Percentiles rank a stretch among this genome's conserved stretches.
Evolutionary conservation across 371 early-diverging fungal species (phyloP).

Genomic region (Globomyces sp.): DNA sequence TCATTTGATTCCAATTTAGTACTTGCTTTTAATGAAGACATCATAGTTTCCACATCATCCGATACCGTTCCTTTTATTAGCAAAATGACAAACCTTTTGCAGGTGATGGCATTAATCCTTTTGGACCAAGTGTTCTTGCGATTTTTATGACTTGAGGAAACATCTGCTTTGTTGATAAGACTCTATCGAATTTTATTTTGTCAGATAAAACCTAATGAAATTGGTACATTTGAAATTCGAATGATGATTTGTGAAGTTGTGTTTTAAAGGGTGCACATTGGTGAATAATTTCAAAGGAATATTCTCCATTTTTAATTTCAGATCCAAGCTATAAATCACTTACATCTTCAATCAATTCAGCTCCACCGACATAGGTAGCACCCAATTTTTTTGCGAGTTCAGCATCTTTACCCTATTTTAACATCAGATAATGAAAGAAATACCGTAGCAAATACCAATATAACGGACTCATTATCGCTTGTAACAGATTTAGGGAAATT

Average conservation of each 20-base stretch:
- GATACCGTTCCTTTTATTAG: constrained; percentile 34
- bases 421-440: neutral
- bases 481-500: too few species aligned
- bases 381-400: constrained; percentile 79
- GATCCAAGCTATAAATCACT: neutral
- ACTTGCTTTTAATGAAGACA: constrained; percentile 30
- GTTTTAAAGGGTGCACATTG: neutral
- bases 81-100: constrained; percentile 66
- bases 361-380: constrained; percentile 82
- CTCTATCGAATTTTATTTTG: constrained; percentile 66
- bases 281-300: neutral
- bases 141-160: constrained; percentile 84
- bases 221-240: constrained; percentile 31
- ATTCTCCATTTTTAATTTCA: too few species aligned
- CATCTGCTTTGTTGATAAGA: constrained; percentile 82
- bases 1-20: constrained; percentile 37
- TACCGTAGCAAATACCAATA: too few species aligned
- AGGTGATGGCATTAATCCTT: constrained; percentile 93
- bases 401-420: constrained; percentile 55
- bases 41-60: constrained; percentile 41
- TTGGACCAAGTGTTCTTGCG: constrained; percentile 90
- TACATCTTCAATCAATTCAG: constrained; percentile 79
- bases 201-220: constrained; percentile 17
- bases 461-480: too few species aligned
- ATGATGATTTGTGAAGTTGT: neutral